Base-by-base conservation (phyloP, 495 filamentous ascomycete genomes). In the Aspergillus baeticus region DNA sequence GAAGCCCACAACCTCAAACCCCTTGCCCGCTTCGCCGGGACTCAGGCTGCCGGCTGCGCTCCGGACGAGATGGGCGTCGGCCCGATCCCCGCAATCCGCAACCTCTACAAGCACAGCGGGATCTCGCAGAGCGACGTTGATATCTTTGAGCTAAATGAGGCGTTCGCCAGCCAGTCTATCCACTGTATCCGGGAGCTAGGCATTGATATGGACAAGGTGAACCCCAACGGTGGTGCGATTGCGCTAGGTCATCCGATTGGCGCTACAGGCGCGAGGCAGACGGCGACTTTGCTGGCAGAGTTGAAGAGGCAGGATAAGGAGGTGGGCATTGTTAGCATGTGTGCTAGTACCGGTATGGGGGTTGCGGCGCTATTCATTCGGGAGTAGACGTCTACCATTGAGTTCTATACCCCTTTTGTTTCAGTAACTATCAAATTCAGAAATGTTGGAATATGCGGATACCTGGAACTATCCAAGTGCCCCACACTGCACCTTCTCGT, bases 51-150 rank as follows among this genome's bases (percentile, higher is more conserved):
- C 18, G 91, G 91, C 41, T 79, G 92, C 7, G 80, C 89, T 0
- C 91, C 91, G 0, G 79, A 91, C 44, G 91, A 95, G 72, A 96
- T 96, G 91, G 91, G 91, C 52, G 92, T 96, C 55, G 90, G 89
- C 22, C 91, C 91, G 13, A 84, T 88, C 20, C 77, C 92, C 47
- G 91, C 89, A 48, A 91, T 96, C 61, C 89, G 87, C 46, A 94
- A 93, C 77, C 77, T 96, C 17, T 79, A 93, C 44, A 72, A 72
- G 58, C 85, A 91, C 71, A 81, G 81, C 76, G 81, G 82, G 57
- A 68, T 96, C 60, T 77, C 77, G 6, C 70, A 91, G 13, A 76
- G 84, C 45, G 91, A 96, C 53, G 76, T 89, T 46, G 91, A 94
- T 61, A 74, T 96, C 13, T 79, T 93, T 54, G 91, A 96, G 77